These are phyloP conservation scores for Ogataea nakhonphanomensis DNA, from an alignment of 805 yeast genomes.

Conservation along the genomic window DNA sequence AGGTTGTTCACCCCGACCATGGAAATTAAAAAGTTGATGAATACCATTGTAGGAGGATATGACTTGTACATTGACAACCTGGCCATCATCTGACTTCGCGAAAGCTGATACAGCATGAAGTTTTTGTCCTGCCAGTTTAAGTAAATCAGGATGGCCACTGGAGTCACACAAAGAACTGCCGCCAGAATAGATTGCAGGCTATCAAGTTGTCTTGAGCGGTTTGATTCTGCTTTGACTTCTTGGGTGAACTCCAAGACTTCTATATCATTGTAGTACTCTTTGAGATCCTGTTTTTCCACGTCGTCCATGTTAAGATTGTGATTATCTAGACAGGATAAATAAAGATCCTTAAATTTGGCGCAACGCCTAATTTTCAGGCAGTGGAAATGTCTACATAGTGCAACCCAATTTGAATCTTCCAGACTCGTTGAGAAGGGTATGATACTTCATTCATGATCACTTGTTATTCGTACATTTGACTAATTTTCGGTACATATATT, in stretches of 20 bases:
- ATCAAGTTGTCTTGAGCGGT: not conserved
- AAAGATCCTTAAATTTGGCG: conserved; percentile 7
- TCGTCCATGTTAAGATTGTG: conserved; percentile 1
- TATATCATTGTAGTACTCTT: not conserved
- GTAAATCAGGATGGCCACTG: conserved; percentile 9
- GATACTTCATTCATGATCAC: not conserved
- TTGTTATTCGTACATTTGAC: not conserved
- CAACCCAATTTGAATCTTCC: too few species aligned
- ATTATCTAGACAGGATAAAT: conserved; percentile 2
- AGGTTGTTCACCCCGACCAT: conserved; percentile 15
- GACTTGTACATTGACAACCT: conserved; percentile 11
- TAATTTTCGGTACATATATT: conserved; percentile 77
- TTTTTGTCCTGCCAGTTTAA: conserved; percentile 15
- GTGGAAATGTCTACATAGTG: not conserved
- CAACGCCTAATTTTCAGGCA: conserved; percentile 3
- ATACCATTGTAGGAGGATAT: conserved; percentile 11
- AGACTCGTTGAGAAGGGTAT: too few species aligned
- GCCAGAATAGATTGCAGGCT: conserved; percentile 6
- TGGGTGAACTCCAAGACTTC: conserved; percentile 3
- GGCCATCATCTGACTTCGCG: conserved; percentile 5
- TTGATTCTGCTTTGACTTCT: not conserved
- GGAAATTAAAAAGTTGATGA: conserved; percentile 13
- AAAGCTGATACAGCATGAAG: conserved; percentile 9
- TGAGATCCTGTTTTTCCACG: conserved; percentile 4
- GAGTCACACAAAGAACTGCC: conserved; percentile 4